These are phyloP conservation scores for Cenchrus purpureus DNA, from an alignment of 176 grass and related monocot species.

Conservation along the genomic window DNA sequence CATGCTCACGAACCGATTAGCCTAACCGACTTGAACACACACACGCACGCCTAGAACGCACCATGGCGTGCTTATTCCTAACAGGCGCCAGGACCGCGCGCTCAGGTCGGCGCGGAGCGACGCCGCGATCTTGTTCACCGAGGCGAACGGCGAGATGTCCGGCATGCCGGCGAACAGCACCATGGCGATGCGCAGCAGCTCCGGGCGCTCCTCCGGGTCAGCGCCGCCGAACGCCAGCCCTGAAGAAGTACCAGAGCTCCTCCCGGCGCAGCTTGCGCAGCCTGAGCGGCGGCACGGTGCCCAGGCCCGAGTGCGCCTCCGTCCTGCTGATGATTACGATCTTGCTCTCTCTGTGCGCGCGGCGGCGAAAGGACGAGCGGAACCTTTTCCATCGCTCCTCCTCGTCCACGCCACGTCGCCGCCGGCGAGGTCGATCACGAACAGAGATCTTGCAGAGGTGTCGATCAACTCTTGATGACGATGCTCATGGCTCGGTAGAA, in stretches of 20 bases:
- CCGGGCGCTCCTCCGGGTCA: not conserved
- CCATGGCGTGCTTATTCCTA: too few relatives aligned
- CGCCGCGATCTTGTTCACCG: not conserved
- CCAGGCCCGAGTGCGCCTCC: not conserved
- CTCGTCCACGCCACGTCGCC: not conserved
- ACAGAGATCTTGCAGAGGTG: not conserved
- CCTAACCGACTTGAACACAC: too few relatives aligned
- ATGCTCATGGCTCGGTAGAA: not conserved
- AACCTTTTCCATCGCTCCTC: conserved; percentile 5
- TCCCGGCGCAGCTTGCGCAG: not conserved
- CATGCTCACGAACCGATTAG: too few relatives aligned
- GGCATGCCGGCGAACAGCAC: not conserved
- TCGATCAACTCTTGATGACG: not conserved
- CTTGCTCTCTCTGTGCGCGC: not conserved
- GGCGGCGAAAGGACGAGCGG: not conserved
- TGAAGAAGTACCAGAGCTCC: conserved; percentile 30
- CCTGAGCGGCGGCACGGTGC: not conserved
- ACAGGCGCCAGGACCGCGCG: not conserved
- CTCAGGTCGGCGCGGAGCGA: not conserved
- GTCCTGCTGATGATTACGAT: not conserved
- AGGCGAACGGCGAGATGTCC: not conserved
- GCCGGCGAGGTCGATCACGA: not conserved
- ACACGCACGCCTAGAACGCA: too few relatives aligned
- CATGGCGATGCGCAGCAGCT: not conserved
- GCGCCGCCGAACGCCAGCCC: not conserved